A percentile compares a stretch with the other conserved stretches of the same genome.
Conservation (phyloP, 305 asterid species). For the Fraxinus nigra region DNA sequence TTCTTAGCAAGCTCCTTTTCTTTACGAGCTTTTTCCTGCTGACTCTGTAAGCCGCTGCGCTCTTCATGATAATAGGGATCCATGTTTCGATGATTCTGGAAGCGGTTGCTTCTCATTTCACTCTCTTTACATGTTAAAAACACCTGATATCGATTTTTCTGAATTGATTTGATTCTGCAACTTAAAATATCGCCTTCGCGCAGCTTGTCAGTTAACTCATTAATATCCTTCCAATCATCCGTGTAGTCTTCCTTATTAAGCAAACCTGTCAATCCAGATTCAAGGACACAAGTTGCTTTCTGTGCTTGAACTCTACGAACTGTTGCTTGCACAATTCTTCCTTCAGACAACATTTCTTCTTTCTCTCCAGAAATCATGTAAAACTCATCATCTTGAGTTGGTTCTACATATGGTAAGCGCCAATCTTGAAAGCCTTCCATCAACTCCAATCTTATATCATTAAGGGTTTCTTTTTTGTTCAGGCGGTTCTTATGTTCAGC, state of each 20-base stretch:
- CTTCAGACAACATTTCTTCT: slow-evolving; percentile 82
- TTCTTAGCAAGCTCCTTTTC: slow-evolving; percentile 84
- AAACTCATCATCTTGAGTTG: slow-evolving; percentile 87
- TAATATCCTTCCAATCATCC: slow-evolving; percentile 81
- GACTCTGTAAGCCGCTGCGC: slow-evolving; percentile 46
- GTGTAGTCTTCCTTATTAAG: slow-evolving; percentile 76
- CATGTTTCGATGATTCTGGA: slow-evolving; percentile 42
- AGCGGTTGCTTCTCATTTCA: slow-evolving; percentile 62
- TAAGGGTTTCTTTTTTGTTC: slow-evolving; percentile 77
- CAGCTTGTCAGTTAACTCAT: slow-evolving; percentile 74
- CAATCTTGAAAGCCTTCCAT: slow-evolving; percentile 95
- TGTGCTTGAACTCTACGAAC: slow-evolving; percentile 81
- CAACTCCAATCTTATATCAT: slow-evolving; percentile 79
- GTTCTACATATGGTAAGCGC: slow-evolving; percentile 65
- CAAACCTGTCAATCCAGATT: slow-evolving; percentile 86
- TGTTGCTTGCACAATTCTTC: slow-evolving; percentile 87
- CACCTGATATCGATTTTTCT: slow-evolving; percentile 83
- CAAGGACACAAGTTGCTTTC: slow-evolving; percentile 70
- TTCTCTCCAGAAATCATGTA: slow-evolving; percentile 87
- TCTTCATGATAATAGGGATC: slow-evolving; percentile 87
- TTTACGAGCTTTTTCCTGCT: slow-evolving; percentile 71
- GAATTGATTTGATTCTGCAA: slow-evolving; percentile 77
- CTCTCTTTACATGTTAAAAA: slow-evolving; percentile 75
- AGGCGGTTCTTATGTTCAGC: slow-evolving; percentile 60
- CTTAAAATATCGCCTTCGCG: slow-evolving; percentile 77